Evolutionary conservation across 345 rosid species (phyloP), one percentile per base, ranked within the genome.

Genomic region (Clarkia xantiana): DNA sequence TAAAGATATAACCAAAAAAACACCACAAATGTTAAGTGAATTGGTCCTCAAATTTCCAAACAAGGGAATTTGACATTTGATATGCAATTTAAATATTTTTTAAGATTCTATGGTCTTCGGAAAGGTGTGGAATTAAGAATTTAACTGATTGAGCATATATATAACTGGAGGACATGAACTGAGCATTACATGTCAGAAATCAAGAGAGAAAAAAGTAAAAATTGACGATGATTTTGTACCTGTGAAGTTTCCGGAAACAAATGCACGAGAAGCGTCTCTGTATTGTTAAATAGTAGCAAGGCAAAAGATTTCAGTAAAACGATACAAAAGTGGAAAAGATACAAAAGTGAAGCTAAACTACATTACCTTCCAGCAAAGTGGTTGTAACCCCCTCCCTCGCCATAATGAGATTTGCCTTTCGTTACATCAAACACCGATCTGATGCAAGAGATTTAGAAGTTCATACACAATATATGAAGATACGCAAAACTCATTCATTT

Each of bases 371-470:
- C 98, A 59, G 94, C 55, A 68, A 91, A 91, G 71, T 91, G 98
- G 61, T 73, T 66, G 72, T 91, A 91, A 62, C 98, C 72, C 20
- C 94, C 96, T 64, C 96, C 94, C 9, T 47, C 57, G 16, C 96
- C 96, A 58, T 86, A 86, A 65, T 86, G 98, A 39, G 93, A 83
- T 66, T 80, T 86, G 58, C 98, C 98, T 71, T 74, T 84, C 0
- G 81, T 77, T 42, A 91, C 98, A 59, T 91, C 98, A 64, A 83
- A 91, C 54, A 86, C 96, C 22, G 98, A 86, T 56, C 98, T 91
- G 75, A 47, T 52, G 46, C 55, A 48, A 63, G 40, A 18, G 17
- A 45, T 12, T 23, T 18, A 61, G 10, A 12, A 22, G 17, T 4
- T 13, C 42, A 23, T 40, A 29, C 0, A 23, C 10, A 10, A 57